Conservation (phyloP, 2,329 filamentous ascomycete genomes). For the Ceratocystis cacaofunesta region DNA sequence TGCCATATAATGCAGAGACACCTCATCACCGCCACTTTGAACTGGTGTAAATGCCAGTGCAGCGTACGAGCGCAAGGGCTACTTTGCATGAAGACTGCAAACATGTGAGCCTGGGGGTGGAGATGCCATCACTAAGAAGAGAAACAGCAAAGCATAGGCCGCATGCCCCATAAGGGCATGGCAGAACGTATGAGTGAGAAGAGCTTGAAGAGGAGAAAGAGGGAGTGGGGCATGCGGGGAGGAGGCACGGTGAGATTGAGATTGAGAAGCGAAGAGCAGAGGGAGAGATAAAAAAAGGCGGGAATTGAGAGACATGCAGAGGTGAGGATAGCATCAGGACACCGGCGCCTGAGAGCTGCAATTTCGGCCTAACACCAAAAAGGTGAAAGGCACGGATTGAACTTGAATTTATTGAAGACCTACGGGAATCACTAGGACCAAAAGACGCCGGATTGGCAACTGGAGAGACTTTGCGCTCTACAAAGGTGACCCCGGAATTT, state of each 20-base stretch:
- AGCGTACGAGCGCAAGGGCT: neutral
- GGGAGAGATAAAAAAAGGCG: neutral
- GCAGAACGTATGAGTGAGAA: neutral
- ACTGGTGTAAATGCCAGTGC: neutral
- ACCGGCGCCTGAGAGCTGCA: neutral
- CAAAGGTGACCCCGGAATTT: too few relatives aligned
- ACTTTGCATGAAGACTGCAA: constrained; percentile 1
- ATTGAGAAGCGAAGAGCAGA: too few relatives aligned
- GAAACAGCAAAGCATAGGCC: neutral
- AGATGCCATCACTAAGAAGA: neutral
- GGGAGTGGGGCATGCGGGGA: neutral
- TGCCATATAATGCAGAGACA: neutral
- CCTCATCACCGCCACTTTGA: constrained; percentile 5
- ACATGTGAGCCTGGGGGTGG: neutral
- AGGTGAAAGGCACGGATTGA: neutral
- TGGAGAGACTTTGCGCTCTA: too few relatives aligned
- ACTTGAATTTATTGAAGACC: neutral
- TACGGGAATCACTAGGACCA: too few relatives aligned
- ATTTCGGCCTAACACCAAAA: neutral
- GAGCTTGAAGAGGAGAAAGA: neutral
- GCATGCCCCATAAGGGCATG: neutral
- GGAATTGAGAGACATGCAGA: neutral
- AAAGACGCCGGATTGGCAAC: too few relatives aligned
- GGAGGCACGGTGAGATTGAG: neutral
- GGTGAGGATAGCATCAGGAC: neutral